Conservation (phyloP, 345 rosid species). For the Corchorus olitorius region DNA sequence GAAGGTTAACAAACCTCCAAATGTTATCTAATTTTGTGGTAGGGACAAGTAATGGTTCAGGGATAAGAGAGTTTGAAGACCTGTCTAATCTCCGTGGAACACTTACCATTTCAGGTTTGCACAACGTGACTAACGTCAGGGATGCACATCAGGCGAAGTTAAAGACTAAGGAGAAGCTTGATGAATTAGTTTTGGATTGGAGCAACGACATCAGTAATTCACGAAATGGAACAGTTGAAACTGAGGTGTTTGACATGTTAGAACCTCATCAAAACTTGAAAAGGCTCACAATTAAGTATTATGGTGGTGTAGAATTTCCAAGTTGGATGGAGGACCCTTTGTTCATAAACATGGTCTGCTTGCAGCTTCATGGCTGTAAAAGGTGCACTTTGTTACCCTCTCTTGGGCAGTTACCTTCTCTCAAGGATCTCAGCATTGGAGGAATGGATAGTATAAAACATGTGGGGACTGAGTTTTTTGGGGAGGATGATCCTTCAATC, state of each 20-base stretch:
- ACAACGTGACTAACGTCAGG: constrained; percentile 18
- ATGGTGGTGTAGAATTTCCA: background rate
- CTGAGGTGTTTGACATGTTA: background rate
- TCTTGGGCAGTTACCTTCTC: background rate
- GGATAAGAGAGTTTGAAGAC: constrained; percentile 8
- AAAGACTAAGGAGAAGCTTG: background rate
- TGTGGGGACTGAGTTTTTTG: background rate
- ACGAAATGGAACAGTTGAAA: background rate
- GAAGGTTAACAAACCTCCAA: background rate
- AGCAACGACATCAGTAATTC: background rate
- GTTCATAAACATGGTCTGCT: background rate
- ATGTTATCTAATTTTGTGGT: background rate
- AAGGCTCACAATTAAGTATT: background rate
- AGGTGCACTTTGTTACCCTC: background rate
- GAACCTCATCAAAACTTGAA: background rate
- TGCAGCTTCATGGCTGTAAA: background rate
- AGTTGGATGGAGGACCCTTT: background rate
- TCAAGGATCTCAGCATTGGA: background rate
- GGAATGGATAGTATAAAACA: background rate
- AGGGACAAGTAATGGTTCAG: constrained; percentile 2
- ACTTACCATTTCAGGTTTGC: constrained; percentile 18
- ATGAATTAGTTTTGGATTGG: background rate
- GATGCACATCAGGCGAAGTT: constrained; percentile 11
- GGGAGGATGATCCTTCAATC: background rate
- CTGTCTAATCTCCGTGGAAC: constrained; percentile 16